Evolutionary conservation across 352 stramenopile genomes (phyloP), one percentile per base, ranked within the genome.

Genomic region (Pythium phragmiticola): DNA sequence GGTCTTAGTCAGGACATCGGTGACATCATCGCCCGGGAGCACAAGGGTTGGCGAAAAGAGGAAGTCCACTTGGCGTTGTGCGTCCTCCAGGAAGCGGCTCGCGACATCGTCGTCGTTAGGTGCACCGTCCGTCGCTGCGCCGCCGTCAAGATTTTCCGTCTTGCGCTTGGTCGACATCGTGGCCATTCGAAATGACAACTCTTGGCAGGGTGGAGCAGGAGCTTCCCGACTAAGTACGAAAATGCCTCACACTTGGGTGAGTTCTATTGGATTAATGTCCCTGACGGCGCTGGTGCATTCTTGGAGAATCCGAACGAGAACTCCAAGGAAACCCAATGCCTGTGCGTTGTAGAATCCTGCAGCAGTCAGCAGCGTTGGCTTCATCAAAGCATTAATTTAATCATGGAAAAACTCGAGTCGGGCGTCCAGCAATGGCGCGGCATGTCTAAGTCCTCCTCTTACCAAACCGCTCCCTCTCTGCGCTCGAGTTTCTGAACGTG

Each of bases 1-100:
- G 36, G 76, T 88, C 57, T 89, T 89, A 33, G 84, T 92, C 26
- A 95, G 62, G n/a, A 76, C 75, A n/a, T 68, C 57, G 41, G 86
- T 92, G 51, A 95, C 81, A 56, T 95, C 84, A 54, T 95, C 86
- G 19, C 86, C 86, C 6, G 86, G 86, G 19, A 95, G 68, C 46
- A 92, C 82, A 23, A 91, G 74, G 9, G 70, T 66, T 3, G 84
- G 75, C 9, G 79, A 78, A 70, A 95, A 95, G 19, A 83, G 73
- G 58, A 95, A 88, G 68, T 95, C 84, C 6, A 95, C 81, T 39
- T 80, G 77, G 6, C 78, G 75, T 66, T 93, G 80, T n/a, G 84
- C 84, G 12, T 85, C 76, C 57, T 91, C 75, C 26, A 93, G 73
- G 68, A 93, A 93, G 49, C 60, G 71, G 58, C 55, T 80, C 36